These are phyloP conservation scores for Cyberlindnera misumaiensis DNA, from an alignment of 805 yeast genomes.

Conservation along the genomic window DNA sequence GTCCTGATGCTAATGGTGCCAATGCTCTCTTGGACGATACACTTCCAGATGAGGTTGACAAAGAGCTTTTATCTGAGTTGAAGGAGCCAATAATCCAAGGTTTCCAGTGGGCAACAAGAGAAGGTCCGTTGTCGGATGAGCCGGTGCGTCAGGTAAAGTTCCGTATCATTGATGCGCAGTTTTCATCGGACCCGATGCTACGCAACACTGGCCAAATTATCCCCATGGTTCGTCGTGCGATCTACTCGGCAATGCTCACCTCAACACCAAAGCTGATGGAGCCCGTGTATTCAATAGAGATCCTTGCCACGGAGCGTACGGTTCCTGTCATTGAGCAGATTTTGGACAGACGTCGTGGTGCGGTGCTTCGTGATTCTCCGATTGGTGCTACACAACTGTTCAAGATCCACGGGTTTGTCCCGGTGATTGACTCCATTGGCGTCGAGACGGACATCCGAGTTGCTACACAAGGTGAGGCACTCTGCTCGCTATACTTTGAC, in stretches of 20 bases:
- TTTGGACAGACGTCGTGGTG: conserved; percentile 67
- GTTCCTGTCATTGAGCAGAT: conserved; percentile 42
- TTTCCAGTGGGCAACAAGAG: conserved; percentile 73
- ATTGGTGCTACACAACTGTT: conserved; percentile 71
- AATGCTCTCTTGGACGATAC: conserved; percentile 66
- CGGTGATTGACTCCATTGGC: conserved; percentile 88
- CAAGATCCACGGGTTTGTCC: conserved; percentile 57
- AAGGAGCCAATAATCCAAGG: conserved; percentile 65
- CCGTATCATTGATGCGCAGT: conserved; percentile 53
- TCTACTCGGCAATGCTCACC: conserved; percentile 70
- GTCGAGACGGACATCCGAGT: conserved; percentile 80
- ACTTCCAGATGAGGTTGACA: conserved; percentile 62
- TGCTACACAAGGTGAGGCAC: conserved; percentile 72
- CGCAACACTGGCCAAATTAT: conserved; percentile 65
- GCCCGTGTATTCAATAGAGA: conserved; percentile 62
- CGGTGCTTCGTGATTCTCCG: conserved; percentile 37
- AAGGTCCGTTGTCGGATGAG: conserved; percentile 93
- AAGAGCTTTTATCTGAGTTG: conserved; percentile 34
- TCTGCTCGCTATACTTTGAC: conserved; percentile 57
- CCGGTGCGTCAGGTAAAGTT: conserved; percentile 66
- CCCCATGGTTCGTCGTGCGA: conserved; percentile 78
- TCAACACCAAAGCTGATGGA: conserved; percentile 78
- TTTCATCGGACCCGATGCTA: conserved; percentile 42
- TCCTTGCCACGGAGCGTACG: conserved; percentile 45
- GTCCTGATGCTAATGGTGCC: conserved; percentile 49